Conservation (phyloP, 2,329 filamentous ascomycete genomes). For the Talaromyces verruculosus region DNA sequence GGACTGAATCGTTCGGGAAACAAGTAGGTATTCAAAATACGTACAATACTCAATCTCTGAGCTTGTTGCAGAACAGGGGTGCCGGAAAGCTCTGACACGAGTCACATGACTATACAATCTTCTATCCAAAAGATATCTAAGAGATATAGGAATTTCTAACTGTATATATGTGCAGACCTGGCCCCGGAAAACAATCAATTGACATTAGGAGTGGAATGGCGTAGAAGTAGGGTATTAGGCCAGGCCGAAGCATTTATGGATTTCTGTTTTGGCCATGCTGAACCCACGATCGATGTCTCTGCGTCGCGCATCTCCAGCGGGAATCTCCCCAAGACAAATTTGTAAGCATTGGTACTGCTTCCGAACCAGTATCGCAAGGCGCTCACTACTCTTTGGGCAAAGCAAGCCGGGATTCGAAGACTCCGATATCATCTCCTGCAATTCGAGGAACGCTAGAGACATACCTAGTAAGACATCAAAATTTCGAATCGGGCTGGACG, state of each 20-base stretch:
- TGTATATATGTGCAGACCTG: not conserved
- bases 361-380: slow-evolving; percentile 2
- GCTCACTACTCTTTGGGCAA: slow-evolving; percentile 3
- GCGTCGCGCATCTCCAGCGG: not conserved
- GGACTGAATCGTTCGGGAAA: not conserved
- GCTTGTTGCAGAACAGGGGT: not conserved
- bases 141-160: not conserved
- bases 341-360: slow-evolving; percentile 7
- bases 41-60: not conserved
- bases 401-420: not conserved
- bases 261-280: slow-evolving; percentile 7
- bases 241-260: not conserved
- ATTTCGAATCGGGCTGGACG: not conserved
- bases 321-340: slow-evolving; percentile 4
- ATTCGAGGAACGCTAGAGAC: slow-evolving; percentile 1
- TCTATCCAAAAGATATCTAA: not conserved
- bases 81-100: not conserved
- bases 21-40: not conserved
- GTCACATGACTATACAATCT: slow-evolving; percentile 1
- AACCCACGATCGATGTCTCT: not conserved
- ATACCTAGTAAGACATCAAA: slow-evolving; percentile 1
- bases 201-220: not conserved
- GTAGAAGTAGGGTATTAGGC: not conserved
- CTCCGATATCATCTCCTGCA: slow-evolving; percentile 3
- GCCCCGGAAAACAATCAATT: not conserved